These are phyloP conservation scores for Saraca asoca DNA, from an alignment of 331 rosid species.

Conservation along the genomic window DNA sequence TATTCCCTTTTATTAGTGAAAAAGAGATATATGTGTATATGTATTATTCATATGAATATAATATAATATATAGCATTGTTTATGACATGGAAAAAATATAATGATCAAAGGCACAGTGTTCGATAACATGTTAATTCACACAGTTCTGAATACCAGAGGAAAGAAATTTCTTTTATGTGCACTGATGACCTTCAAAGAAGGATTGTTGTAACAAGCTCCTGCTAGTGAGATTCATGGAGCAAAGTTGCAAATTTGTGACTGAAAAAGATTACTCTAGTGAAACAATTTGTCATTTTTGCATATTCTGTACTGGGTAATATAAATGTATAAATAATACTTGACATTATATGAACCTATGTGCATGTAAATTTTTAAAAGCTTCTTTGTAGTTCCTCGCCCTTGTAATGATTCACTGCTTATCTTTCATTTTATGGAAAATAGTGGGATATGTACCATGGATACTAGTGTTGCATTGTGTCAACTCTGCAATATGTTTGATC, in stretches of 20 bases:
- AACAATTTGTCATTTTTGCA: neutral
- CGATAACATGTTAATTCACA: neutral
- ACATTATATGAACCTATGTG: no score
- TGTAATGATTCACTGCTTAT: slow-evolving; percentile 10
- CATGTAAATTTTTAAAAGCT: no score
- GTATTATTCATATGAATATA: no score
- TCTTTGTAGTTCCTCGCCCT: no score
- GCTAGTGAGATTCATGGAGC: neutral
- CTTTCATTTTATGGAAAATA: slow-evolving; percentile 2
- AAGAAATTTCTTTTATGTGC: neutral
- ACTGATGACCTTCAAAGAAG: neutral
- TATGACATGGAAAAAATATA: neutral
- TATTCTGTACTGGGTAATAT: no score
- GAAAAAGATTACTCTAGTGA: no score
- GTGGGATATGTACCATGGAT: slow-evolving; percentile 3
- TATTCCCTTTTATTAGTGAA: no score
- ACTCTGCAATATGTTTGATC: slow-evolving; percentile 22
- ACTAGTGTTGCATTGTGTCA: slow-evolving; percentile 17
- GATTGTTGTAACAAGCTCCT: neutral
- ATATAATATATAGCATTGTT: neutral
- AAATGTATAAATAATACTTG: no score
- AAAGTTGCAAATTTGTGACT: neutral
- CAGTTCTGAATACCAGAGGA: neutral
- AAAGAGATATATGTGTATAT: no score
- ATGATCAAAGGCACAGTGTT: neutral